Evolutionary conservation across 2,329 filamentous ascomycete genomes (phyloP).

Genomic region (Macrophomina tecta): DNA sequence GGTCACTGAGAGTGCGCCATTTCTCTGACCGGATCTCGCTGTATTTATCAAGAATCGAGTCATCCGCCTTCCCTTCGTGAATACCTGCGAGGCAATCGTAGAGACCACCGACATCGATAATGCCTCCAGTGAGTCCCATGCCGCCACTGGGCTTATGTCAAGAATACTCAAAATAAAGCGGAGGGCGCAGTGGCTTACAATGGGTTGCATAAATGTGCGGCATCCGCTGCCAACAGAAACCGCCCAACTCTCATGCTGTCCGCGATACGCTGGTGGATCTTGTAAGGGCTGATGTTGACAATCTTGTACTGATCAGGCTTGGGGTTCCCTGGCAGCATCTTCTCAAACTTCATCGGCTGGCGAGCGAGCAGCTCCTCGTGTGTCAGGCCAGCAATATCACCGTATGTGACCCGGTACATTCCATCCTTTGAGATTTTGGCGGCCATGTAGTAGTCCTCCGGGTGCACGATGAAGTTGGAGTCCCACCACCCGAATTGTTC

Average conservation of each 20-base stretch:
- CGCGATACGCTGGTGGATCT: conserved; percentile 63
- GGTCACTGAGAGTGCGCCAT: conserved; percentile 28
- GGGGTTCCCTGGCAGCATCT: conserved; percentile 63
- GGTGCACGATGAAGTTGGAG: conserved; percentile 64
- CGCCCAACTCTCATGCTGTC: conserved; percentile 60
- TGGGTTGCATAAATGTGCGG: conserved; percentile 60
- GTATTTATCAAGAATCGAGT: conserved; percentile 31
- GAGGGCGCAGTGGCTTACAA: too few relatives aligned
- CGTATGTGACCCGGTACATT: conserved; percentile 66
- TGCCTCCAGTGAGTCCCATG: conserved; percentile 64
- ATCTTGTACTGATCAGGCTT: conserved; percentile 62
- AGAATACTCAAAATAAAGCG: too few relatives aligned
- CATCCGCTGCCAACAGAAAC: conserved; percentile 62
- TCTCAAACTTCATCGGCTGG: conserved; percentile 59
- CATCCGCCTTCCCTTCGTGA: conserved; percentile 25
- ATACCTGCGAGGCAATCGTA: conserved; percentile 57
- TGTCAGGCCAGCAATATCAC: conserved; percentile 59
- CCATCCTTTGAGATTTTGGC: conserved; percentile 62
- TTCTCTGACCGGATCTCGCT: conserved; percentile 29
- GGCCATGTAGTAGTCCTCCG: conserved; percentile 64
- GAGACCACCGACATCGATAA: conserved; percentile 63
- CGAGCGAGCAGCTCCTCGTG: conserved; percentile 57
- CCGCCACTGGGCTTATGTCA: conserved; percentile 54
- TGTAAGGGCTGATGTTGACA: conserved; percentile 62
- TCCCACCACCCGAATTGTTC: conserved; percentile 59